Evolutionary conservation across 2,329 filamentous ascomycete genomes (phyloP), one percentile per base, ranked within the genome.

Genomic region (Conoideocrella luteorostrata): DNA sequence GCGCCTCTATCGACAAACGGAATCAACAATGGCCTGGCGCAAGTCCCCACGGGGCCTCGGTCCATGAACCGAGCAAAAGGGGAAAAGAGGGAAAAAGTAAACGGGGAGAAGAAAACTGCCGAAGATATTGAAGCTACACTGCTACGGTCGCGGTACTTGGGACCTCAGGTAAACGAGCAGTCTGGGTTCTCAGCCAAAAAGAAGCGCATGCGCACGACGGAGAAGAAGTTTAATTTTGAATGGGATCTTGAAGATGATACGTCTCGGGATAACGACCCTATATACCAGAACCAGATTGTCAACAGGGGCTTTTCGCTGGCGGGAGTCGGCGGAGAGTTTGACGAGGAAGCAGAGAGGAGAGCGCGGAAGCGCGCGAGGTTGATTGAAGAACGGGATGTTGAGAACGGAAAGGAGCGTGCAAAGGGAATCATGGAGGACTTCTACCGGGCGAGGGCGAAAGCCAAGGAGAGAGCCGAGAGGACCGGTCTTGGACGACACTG

Each of bases 181-280:
- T 90, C 86, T 4, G 95, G 78, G 29, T 96, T 97, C 59, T 95
- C 89, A 0, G 90, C 90, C 1, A 88, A 93, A 70, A 98, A 97
- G 76, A 97, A 97, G 72, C 79, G 91, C 45, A 86, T 87, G 69
- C 78, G 91, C 49, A 95, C 89, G 2, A 93, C 88, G 1, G 91
- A 95, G 59, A 88, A 90, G 66, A 97, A 98, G 63, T 98, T 98
- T 71, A 98, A 96, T 57, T 98, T 98, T 56, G 93, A 95, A 56
- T 98, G 93, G 93, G 94, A 95, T 54, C 78, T 81, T 1, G 87
- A 94, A 48, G 93, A 98, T 60, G 93, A 98, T 63, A 98, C 93
- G 1, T 63, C 60, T 5, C 55, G 61, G 43, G 55, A 60, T 24
- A 85, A 89, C 59, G 90, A 95, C 55, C 86, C 87, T 1, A 74